Conservation (phyloP, 768 basidiomycete genomes). For the Dictyophora rubrovolvata region DNA sequence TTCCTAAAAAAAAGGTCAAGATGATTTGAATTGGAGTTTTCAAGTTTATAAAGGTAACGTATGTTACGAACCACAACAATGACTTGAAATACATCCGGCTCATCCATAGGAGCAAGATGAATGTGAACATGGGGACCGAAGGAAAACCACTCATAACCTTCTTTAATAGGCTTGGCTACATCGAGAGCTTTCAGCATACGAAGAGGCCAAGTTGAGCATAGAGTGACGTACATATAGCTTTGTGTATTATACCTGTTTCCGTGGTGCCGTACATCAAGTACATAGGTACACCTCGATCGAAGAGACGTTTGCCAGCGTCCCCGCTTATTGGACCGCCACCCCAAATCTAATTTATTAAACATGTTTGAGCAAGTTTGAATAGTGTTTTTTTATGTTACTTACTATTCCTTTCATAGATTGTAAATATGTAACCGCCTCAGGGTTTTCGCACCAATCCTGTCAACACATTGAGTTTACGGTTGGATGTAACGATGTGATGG, state of each 20-base stretch:
- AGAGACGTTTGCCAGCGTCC: not conserved
- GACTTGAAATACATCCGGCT: not conserved
- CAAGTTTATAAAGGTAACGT: not conserved
- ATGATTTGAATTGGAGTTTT: not conserved
- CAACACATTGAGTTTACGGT: not conserved
- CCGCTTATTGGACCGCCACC: not conserved
- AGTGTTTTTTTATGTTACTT: not conserved
- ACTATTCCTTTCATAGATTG: constrained; percentile 12
- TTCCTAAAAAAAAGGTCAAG: not conserved
- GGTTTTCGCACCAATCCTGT: constrained; percentile 17
- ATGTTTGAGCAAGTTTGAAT: not conserved
- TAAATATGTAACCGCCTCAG: constrained; percentile 6
- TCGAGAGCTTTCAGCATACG: not conserved
- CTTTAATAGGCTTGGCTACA: not conserved
- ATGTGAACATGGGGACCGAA: not conserved
- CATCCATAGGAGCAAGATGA: not conserved
- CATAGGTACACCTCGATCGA: not conserved
- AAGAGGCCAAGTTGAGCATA: not conserved
- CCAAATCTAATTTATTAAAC: not conserved
- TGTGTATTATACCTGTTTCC: not conserved
- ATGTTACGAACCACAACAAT: too few relatives aligned
- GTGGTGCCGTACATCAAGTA: not conserved
- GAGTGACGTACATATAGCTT: not conserved
- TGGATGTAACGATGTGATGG: not conserved
- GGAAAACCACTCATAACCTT: constrained; percentile 6